Evolutionary conservation across 345 rosid species (phyloP).

Genomic region (Schrenkiella parvula): DNA sequence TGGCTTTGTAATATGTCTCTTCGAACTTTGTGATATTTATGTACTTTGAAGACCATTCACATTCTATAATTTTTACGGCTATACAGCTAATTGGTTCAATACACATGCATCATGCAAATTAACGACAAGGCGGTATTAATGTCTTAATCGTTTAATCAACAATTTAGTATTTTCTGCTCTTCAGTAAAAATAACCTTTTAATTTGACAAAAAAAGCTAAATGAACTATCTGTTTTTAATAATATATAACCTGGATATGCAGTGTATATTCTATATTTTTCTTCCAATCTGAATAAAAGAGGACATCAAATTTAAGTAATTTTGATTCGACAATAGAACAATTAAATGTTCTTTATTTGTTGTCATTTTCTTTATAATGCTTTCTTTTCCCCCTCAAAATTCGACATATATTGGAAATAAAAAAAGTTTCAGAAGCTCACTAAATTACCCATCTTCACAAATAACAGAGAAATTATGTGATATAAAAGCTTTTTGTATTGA

Average conservation of each 20-base stretch:
- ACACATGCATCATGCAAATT: not conserved
- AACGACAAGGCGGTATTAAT: not conserved
- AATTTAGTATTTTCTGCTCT: not conserved
- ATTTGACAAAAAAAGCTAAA: not conserved
- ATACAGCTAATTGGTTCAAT: not conserved
- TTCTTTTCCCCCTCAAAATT: too few species aligned
- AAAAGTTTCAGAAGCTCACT: too few species aligned
- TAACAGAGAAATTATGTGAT: too few species aligned
- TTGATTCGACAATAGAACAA: too few species aligned
- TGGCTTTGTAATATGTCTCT: not conserved
- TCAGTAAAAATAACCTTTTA: not conserved
- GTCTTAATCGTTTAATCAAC: not conserved
- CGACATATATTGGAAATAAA: too few species aligned
- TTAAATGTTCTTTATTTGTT: too few species aligned
- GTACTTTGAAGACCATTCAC: not conserved
- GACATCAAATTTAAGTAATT: too few species aligned
- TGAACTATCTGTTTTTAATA: not conserved
- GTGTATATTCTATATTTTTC: too few species aligned
- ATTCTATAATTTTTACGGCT: not conserved
- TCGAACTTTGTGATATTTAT: not conserved
- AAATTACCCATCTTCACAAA: too few species aligned
- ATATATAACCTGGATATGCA: not conserved
- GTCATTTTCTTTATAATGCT: too few species aligned
- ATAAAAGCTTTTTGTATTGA: too few species aligned
- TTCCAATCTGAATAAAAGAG: too few species aligned